A percentile compares a stretch with the other conserved stretches of the same genome.
Conservation (phyloP, 2,329 filamentous ascomycete species). For the Penicillium corylophilum region DNA sequence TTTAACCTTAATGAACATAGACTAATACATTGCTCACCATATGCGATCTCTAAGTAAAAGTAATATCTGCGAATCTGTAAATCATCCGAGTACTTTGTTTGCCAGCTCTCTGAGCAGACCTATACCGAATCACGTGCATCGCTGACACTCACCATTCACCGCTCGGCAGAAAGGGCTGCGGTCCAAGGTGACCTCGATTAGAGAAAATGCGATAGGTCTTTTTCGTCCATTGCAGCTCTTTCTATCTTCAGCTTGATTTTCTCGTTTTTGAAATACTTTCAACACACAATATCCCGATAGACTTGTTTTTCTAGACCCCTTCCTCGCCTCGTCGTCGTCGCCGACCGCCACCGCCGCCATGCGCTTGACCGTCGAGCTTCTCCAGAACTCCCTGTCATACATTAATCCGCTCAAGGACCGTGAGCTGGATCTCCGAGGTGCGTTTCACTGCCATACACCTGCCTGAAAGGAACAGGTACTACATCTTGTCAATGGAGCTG, state of each 20-base stretch:
- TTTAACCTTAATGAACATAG: slow-evolving; percentile 23
- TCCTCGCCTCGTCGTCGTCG: neutral
- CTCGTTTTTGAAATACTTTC: neutral
- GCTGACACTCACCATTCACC: slow-evolving; percentile 7
- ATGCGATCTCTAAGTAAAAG: neutral
- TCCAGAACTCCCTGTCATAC: slow-evolving; percentile 92
- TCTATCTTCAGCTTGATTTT: neutral
- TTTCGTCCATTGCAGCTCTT: slow-evolving; percentile 9
- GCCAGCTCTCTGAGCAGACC: neutral
- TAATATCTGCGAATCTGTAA: neutral
- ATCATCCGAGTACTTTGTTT: neutral
- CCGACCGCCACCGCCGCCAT: slow-evolving; percentile 52
- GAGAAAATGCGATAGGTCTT: slow-evolving; percentile 21
- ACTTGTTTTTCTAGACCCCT: neutral
- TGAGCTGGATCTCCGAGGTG: slow-evolving; percentile 99
- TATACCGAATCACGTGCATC: neutral
- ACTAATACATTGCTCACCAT: slow-evolving; percentile 19
- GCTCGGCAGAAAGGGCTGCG: slow-evolving; percentile 27
- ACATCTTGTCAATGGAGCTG: slow-evolving; percentile 68
- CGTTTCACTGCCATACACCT: slow-evolving; percentile 47
- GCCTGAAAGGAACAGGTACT: slow-evolving; percentile 79
- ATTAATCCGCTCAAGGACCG: slow-evolving; percentile 98
- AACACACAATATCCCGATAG: slow-evolving; percentile 20
- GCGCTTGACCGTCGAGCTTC: slow-evolving; percentile 94
- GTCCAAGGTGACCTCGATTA: slow-evolving; percentile 13